phyloP scores from a whole-genome alignment of 768 basidiomycete genomes.

The Trametes meyenii region DNA sequence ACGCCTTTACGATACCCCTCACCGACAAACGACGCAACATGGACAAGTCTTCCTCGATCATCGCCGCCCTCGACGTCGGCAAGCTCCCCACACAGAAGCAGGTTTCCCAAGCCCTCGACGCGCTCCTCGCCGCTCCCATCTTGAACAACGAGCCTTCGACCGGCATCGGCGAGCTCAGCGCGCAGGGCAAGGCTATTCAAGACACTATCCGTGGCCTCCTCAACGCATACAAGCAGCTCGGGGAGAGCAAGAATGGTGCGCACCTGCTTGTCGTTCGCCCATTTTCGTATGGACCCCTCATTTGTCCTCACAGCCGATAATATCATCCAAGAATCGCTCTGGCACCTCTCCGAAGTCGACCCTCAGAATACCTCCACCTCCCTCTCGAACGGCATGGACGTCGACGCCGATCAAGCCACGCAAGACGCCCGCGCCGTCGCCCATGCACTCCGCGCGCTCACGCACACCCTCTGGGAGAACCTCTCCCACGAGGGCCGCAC shows the following conservation, averaged over 20 bases:
- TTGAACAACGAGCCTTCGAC: constrained; percentile 46
- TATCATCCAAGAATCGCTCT: constrained; percentile 64
- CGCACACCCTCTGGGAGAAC: constrained; percentile 56
- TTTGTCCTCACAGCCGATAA: constrained; percentile 53
- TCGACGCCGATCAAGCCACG: constrained; percentile 48
- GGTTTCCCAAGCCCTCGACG: constrained; percentile 54
- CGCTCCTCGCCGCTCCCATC: constrained; percentile 52
- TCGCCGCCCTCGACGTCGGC: constrained; percentile 71
- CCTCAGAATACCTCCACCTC: constrained; percentile 41
- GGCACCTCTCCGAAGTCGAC: constrained; percentile 63
- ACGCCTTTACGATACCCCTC: background rate
- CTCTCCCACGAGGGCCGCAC: constrained; percentile 54
- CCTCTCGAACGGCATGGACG: constrained; percentile 24
- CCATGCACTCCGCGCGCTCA: constrained; percentile 49
- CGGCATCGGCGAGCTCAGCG: constrained; percentile 49
- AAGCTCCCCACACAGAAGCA: constrained; percentile 71
- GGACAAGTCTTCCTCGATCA: constrained; percentile 63
- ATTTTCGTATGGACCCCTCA: background rate
- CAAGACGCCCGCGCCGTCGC: constrained; percentile 56
- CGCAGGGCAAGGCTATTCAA: constrained; percentile 56
- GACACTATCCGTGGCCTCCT: constrained; percentile 53
- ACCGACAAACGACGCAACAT: constrained; percentile 37
- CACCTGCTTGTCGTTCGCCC: constrained; percentile 1
- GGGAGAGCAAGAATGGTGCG: constrained; percentile 59
- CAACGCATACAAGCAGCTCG: constrained; percentile 58